Conservation (phyloP, 768 basidiomycete species). For the Galerina sulciceps region DNA sequence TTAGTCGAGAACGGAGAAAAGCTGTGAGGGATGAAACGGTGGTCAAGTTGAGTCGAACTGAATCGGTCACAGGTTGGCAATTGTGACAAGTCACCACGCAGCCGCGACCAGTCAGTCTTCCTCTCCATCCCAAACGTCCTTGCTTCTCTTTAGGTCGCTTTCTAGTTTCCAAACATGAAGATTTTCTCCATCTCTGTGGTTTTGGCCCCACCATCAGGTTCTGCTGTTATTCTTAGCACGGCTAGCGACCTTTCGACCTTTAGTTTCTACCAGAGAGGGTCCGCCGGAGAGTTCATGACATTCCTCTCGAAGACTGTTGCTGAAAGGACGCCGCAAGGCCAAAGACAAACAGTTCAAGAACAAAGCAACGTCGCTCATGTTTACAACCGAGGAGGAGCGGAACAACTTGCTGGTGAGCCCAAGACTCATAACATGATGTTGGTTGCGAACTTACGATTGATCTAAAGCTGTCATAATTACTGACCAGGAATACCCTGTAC, state of each 20-base stretch:
- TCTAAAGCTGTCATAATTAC: conserved; percentile 84
- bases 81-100: no score
- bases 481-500: conserved; percentile 94
- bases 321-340: conserved; percentile 84
- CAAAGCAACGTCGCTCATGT: conserved; percentile 93
- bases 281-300: conserved; percentile 88
- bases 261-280: conserved; percentile 91
- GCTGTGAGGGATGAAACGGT: no score
- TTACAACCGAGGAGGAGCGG: conserved; percentile 87
- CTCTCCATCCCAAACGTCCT: not conserved
- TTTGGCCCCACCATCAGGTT: conserved; percentile 65
- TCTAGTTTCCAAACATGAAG: conserved; percentile 61
- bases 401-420: conserved; percentile 76
- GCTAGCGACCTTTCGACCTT: conserved; percentile 88
- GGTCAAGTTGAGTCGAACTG: no score
- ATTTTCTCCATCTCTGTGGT: conserved; percentile 81
- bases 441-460: not conserved
- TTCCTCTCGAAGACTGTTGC: conserved; percentile 95
- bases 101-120: no score
- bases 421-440: not conserved
- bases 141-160: not conserved
- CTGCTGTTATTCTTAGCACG: conserved; percentile 65
- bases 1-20: no score
- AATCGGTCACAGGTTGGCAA: no score
- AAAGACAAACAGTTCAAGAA: conserved; percentile 94